These are phyloP conservation scores for Saraca asoca DNA, from an alignment of 331 rosid genomes.

Conservation along the genomic window DNA sequence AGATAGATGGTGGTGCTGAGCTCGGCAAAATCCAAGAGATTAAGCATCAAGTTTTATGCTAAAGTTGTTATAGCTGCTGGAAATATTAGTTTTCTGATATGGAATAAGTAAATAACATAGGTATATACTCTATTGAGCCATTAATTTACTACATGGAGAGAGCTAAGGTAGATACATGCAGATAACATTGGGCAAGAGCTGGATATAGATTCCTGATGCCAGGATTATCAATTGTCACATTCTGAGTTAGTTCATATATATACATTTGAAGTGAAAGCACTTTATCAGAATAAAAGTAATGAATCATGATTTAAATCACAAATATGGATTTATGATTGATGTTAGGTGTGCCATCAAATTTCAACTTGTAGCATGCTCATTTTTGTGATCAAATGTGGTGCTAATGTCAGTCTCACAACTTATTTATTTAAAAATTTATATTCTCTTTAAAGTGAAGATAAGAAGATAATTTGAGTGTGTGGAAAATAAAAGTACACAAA, in stretches of 20 bases:
- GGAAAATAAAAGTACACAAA: neutral
- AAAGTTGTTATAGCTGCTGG: neutral
- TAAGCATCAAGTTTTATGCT: slow-evolving; percentile 33
- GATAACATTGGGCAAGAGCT: slow-evolving; percentile 8
- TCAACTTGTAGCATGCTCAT: no score
- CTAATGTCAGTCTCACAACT: no score
- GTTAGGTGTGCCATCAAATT: no score
- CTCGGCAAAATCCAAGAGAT: slow-evolving; percentile 21
- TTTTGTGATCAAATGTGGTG: no score
- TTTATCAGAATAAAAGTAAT: no score
- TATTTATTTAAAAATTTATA: no score
- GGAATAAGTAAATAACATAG: slow-evolving; percentile 6
- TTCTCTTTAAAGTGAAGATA: neutral
- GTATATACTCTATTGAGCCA: slow-evolving; percentile 25
- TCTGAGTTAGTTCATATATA: no score
- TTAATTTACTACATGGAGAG: neutral
- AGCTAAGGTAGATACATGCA: slow-evolving; percentile 31
- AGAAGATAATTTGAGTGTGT: neutral
- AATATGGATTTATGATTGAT: no score
- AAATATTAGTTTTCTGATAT: neutral
- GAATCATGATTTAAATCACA: no score
- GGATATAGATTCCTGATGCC: slow-evolving; percentile 47
- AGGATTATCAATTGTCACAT: slow-evolving; percentile 21
- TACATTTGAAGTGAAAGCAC: no score
- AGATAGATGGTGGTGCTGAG: slow-evolving; percentile 15